Evolutionary conservation across 768 basidiomycete genomes (phyloP).

Genomic region (Russula sp.): DNA sequence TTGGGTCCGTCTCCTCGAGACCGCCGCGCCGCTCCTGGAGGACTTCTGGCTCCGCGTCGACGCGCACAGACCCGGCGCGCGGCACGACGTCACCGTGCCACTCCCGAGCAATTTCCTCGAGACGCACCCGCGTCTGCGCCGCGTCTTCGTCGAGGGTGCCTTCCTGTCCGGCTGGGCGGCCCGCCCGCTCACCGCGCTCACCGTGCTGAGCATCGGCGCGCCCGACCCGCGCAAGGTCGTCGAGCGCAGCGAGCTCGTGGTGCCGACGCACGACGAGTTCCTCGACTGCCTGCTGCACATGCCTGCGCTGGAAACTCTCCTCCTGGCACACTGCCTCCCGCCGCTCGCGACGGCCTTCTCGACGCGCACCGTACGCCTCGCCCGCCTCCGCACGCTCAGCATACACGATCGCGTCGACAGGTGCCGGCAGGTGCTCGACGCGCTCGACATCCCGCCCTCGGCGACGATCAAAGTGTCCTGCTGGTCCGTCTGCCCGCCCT

Average conservation of each 20-base stretch:
- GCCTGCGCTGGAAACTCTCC: conserved; percentile 4
- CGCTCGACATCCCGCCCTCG: background rate
- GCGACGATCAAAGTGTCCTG: conserved; percentile 6
- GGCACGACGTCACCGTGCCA: background rate
- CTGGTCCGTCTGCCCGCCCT: conserved; percentile 11
- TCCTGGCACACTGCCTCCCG: conserved; percentile 16
- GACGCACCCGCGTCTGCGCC: conserved; percentile 13
- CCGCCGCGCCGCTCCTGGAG: conserved; percentile 12
- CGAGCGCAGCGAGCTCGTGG: background rate
- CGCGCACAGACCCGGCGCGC: background rate
- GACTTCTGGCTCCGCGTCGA: background rate
- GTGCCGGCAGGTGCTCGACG: conserved; percentile 11
- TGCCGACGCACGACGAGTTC: conserved; percentile 4
- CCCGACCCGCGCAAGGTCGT: conserved; percentile 6
- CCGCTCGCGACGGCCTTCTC: background rate
- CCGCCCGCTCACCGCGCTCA: conserved; percentile 2
- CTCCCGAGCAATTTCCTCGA: conserved; percentile 9
- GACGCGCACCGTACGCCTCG: background rate
- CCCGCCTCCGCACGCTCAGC: background rate
- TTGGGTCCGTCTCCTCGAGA: conserved; percentile 3
- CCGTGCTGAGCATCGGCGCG: background rate
- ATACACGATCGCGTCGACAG: conserved; percentile 10
- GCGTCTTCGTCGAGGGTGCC: background rate
- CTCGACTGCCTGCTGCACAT: conserved; percentile 9
- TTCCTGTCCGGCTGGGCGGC: conserved; percentile 5